Base-by-base conservation (phyloP, 768 basidiomycete species). In the Leccinellum albellum region DNA sequence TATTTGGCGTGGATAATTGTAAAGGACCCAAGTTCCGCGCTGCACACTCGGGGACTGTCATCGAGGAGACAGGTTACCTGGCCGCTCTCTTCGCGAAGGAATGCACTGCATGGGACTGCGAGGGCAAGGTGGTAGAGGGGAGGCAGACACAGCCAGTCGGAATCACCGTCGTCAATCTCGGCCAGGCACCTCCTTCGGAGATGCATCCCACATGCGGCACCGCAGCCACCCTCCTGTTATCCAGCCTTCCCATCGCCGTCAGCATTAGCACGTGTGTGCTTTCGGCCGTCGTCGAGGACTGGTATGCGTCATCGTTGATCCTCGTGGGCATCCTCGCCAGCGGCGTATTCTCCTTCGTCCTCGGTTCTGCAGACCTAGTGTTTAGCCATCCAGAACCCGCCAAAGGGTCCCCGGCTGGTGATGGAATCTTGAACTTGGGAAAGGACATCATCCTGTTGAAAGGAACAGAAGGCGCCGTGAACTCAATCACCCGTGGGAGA, bases 1-100 rank as follows among this genome's bases (percentile, higher is more conserved):
- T 66, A 2, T 59, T 72, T 4, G 63, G 57, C 17, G 14, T 58
- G 24, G 59, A 54, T 35, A 24, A 57, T 2, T 54, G 32, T 46
- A 55, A 50, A 6, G 73, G 72, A 3, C 88, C 88, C 50, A 91
- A 89, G 66, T 92, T 82, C 70, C 84, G 89, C 56, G 83, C 88
- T 0, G 85, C 91, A 60, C 85, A 26, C 73, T 92, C 48, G 79
- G 87, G 70, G 69, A 89, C 60, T 78, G 76, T 58, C 69, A 64
- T 73, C 7, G 70, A n/a, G 64, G 70, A 33, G 76, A 81, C 65
- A 75, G 81, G 53, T 73, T 83, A 20, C 70, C 81, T 64, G 82
- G 89, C 21, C 78, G 72, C 42, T 83, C 88, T 73, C 75, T 85
- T 33, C 29, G 54, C 60, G 57, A 57, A 58, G 9, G 57, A 53